Evolutionary conservation across 2,329 filamentous ascomycete species (phyloP).

Genomic region (Fusarium sp.): DNA sequence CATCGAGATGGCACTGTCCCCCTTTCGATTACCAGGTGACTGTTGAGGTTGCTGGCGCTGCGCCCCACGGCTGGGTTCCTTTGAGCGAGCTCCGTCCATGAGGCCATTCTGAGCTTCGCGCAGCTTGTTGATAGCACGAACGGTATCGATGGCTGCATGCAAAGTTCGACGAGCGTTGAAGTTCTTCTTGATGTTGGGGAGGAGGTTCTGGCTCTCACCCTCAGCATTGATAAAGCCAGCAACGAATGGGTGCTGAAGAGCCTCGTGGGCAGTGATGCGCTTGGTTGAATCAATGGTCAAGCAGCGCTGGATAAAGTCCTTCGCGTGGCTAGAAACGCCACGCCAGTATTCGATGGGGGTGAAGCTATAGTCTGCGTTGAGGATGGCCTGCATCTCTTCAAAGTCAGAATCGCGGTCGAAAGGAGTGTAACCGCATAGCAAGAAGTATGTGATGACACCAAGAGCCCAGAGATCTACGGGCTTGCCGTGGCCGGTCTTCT

Average conservation of each 20-base stretch:
- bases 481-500: constrained; percentile 97
- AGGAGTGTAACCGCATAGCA: constrained; percentile 97
- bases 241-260: constrained; percentile 77
- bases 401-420: constrained; percentile 98
- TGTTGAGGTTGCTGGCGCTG: constrained; percentile 32
- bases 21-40: constrained; percentile 53
- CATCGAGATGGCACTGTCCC: constrained; percentile 63
- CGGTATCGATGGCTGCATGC: constrained; percentile 79
- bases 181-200: constrained; percentile 81
- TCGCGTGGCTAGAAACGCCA: constrained; percentile 86
- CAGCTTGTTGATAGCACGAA: constrained; percentile 79
- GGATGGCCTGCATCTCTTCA: constrained; percentile 99
- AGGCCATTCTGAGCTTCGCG: constrained; percentile 73
- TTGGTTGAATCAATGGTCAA: constrained; percentile 89
- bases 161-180: constrained; percentile 79
- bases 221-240: constrained; percentile 66
- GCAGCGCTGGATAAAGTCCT: constrained; percentile 93
- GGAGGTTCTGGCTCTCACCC: constrained; percentile 71
- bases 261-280: constrained; percentile 92
- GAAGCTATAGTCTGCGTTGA: constrained; percentile 96
- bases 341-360: constrained; percentile 97
- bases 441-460: constrained; percentile 98
- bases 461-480: constrained; percentile 99
- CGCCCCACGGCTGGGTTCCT: constrained; percentile 63
- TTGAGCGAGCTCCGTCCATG: constrained; percentile 73